Percentiles rank a stretch among this genome's conserved stretches.
These are phyloP conservation scores for Yamadazyma atmosphaerica DNA, from an alignment of 1,139 yeast genomes.

Conservation along the genomic window DNA sequence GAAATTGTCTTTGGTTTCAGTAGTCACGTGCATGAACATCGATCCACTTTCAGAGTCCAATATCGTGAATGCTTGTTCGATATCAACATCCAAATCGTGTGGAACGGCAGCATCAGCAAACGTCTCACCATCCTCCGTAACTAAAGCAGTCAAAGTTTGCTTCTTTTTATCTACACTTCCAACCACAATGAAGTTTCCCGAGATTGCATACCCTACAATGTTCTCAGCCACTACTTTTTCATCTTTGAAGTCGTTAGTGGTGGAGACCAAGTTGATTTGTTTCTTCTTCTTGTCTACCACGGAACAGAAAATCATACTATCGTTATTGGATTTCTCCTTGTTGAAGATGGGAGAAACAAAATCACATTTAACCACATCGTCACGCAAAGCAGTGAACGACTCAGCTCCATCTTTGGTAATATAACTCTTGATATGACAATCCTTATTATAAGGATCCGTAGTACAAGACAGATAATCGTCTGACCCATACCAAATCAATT, in stretches of 20 bases:
- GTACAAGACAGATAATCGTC: slow-evolving; percentile 46
- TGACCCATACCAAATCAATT: slow-evolving; percentile 67
- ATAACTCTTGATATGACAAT: slow-evolving; percentile 60
- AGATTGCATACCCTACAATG: slow-evolving; percentile 41
- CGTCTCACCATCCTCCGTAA: slow-evolving; percentile 76
- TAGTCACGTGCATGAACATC: slow-evolving; percentile 81
- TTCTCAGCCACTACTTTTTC: slow-evolving; percentile 26
- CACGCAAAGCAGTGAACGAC: slow-evolving; percentile 52
- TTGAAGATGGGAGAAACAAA: slow-evolving; percentile 58
- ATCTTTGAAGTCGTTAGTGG: slow-evolving; percentile 27
- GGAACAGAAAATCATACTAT: slow-evolving; percentile 65
- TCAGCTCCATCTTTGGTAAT: slow-evolving; percentile 66
- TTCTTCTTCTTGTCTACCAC: slow-evolving; percentile 29
- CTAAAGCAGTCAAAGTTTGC: slow-evolving; percentile 58
- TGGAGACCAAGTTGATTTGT: slow-evolving; percentile 23
- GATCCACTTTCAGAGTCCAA: slow-evolving; percentile 75
- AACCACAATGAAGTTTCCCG: slow-evolving; percentile 65
- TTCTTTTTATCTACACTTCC: slow-evolving; percentile 53
- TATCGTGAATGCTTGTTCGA: slow-evolving; percentile 81
- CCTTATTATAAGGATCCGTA: slow-evolving; percentile 26
- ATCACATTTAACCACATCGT: slow-evolving; percentile 60
- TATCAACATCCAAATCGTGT: slow-evolving; percentile 56
- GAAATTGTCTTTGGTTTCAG: slow-evolving; percentile 45
- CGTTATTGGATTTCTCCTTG: slow-evolving; percentile 25
- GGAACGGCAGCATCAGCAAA: slow-evolving; percentile 88